These are phyloP conservation scores for Wickerhamomyces canadensis DNA, from an alignment of 805 yeast species.

Conservation along the genomic window DNA sequence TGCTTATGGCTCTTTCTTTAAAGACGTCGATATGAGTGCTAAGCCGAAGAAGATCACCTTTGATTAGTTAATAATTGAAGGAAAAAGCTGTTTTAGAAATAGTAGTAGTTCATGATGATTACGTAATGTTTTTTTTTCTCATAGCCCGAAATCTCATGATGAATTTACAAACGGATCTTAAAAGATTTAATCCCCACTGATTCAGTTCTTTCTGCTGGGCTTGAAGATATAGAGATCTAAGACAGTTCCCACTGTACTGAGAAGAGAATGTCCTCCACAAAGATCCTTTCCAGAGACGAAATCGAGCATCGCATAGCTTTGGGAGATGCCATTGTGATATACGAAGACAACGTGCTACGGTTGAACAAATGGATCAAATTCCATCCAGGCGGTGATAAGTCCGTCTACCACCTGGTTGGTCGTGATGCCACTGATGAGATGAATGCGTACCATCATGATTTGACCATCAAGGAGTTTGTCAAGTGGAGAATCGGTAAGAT, in stretches of 20 bases:
- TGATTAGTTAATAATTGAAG: constrained; percentile 7
- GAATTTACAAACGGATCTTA: too few relatives aligned
- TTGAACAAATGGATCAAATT: constrained; percentile 63
- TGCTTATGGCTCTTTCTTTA: constrained; percentile 97
- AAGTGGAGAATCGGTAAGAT: constrained; percentile 63
- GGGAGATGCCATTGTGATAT: constrained; percentile 70
- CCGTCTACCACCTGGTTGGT: constrained; percentile 80
- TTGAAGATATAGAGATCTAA: too few relatives aligned
- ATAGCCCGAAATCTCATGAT: too few relatives aligned
- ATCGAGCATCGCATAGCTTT: constrained; percentile 54
- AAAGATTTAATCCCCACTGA: too few relatives aligned
- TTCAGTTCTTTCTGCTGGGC: too few relatives aligned
- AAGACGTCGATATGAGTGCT: constrained; percentile 81
- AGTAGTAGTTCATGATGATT: too few relatives aligned
- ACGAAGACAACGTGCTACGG: constrained; percentile 52
- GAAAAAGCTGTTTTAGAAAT: not conserved
- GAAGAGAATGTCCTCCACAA: constrained; percentile 16
- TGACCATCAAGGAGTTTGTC: constrained; percentile 45
- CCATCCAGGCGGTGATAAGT: constrained; percentile 90
- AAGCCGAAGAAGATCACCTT: constrained; percentile 90
- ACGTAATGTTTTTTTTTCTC: too few relatives aligned
- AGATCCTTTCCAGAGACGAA: constrained; percentile 35
- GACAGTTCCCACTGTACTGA: too few relatives aligned
- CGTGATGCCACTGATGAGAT: constrained; percentile 89
- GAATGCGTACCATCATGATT: constrained; percentile 72